These are phyloP conservation scores for Exophiala mesophila DNA, from an alignment of 2,329 filamentous ascomycete genomes.

Conservation along the genomic window DNA sequence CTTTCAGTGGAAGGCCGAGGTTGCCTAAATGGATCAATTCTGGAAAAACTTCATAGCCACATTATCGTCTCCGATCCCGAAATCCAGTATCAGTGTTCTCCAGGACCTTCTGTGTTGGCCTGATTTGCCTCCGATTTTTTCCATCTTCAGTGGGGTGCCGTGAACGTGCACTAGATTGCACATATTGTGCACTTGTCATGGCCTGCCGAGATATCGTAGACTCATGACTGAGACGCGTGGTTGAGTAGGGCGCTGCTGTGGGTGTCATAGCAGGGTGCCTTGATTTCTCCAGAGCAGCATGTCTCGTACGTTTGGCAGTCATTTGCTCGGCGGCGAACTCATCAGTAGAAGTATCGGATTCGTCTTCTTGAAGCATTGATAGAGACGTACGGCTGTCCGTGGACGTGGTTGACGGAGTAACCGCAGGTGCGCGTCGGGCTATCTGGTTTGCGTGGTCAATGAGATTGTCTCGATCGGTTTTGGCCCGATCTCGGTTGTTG, in stretches of 20 bases:
- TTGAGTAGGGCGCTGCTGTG: too few relatives aligned
- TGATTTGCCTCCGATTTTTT: constrained; percentile 3
- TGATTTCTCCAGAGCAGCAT: too few relatives aligned
- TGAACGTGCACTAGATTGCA: constrained; percentile 1
- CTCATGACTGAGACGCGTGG: neutral
- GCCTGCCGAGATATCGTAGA: neutral
- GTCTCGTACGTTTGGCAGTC: too few relatives aligned
- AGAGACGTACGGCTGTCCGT: constrained; percentile 11
- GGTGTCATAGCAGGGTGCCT: too few relatives aligned
- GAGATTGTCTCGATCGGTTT: constrained; percentile 35
- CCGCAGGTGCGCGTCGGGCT: constrained; percentile 9
- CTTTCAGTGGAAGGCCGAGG: constrained; percentile 1
- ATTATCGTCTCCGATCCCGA: constrained; percentile 1
- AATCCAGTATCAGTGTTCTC: constrained; percentile 2
- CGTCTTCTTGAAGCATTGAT: constrained; percentile 2
- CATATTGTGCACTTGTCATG: neutral
- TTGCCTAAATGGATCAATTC: constrained; percentile 2
- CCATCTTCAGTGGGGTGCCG: constrained; percentile 4
- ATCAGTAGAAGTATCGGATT: constrained; percentile 4
- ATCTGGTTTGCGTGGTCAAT: constrained; percentile 31
- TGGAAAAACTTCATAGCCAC: constrained; percentile 1
- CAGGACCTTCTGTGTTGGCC: constrained; percentile 4
- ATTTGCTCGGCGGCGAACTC: constrained; percentile 5
- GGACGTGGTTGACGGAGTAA: constrained; percentile 7
- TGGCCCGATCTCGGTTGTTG: constrained; percentile 39